Evolutionary conservation across 2,329 filamentous ascomycete genomes (phyloP), one percentile per base, ranked within the genome.

Genomic region (Trichoderma aggressivum): DNA sequence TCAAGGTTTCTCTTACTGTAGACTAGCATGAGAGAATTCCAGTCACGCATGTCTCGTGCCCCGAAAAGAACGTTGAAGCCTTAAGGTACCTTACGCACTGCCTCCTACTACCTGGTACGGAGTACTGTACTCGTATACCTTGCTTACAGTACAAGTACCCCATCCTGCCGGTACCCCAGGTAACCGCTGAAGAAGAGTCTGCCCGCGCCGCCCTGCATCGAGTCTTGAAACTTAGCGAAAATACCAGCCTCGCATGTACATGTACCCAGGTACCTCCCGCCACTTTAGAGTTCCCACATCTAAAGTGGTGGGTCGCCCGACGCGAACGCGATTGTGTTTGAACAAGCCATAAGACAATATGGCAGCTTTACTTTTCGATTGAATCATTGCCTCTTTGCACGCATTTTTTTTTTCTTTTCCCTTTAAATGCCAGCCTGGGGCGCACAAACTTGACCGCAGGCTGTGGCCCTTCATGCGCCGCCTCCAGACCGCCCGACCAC

Each of bases 231-330:
- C 1, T n/a, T 53, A 69, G 50, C 65, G 16, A 7, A 34, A 34
- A 61, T 69, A 69, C 65, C 16, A n/a, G 55, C 39, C 16, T 21
- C 7, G 56, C 28, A 60, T 28, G 65, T 69, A 59, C 56, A 30
- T 59, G 56, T 59, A 69, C 65, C 39, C 26, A 30, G 53, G 64
- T 50, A 59, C 55, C 55, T 43, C 39, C 24, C 18, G 50, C 65
- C 65, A 69, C 65, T 55, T 55, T 62, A 56, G 62, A 56, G 67
- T 70, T 63, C 59, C 67, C 67, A 53, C 59, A 43, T 63, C 59
- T 70, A 63, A 70, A 70, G 67, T 70, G 67, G 67, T 70, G 67
- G 67, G 58, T 62, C 58, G 50, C 26, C 65, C 53, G 59, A 70
- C 67, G 67, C 67, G 67, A 70, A 63, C 67, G 67, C 67, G 67